Evolutionary conservation across 2,329 filamentous ascomycete genomes (phyloP).

Genomic region (Talaromyces sp.): DNA sequence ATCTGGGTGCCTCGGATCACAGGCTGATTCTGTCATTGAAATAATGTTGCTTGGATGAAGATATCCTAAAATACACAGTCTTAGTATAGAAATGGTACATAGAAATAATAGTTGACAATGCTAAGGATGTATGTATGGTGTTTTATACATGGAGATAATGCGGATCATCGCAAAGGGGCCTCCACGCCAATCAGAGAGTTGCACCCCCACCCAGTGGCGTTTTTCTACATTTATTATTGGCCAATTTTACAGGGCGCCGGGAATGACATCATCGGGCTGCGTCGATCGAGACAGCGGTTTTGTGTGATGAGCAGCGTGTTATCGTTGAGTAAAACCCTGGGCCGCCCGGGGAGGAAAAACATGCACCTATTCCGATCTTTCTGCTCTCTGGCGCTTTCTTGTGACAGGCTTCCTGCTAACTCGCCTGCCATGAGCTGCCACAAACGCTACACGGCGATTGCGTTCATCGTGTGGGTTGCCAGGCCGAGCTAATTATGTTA

Average conservation of each 20-base stretch:
- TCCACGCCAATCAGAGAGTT: too few relatives aligned
- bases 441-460: neutral
- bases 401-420: neutral
- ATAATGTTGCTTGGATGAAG: too few relatives aligned
- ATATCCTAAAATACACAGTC: too few relatives aligned
- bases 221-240: neutral
- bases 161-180: too few relatives aligned
- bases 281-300: neutral
- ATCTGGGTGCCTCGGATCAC: too few relatives aligned
- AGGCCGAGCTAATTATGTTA: neutral
- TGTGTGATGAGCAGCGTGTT: neutral
- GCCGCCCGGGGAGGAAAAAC: neutral
- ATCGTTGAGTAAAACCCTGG: neutral
- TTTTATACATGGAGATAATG: too few relatives aligned
- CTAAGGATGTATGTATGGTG: too few relatives aligned
- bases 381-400: neutral
- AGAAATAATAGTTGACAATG: too few relatives aligned
- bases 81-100: too few relatives aligned
- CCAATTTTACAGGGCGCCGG: neutral
- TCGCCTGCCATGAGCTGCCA: neutral
- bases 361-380: neutral
- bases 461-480: neutral
- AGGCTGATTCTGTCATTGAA: too few relatives aligned
- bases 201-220: neutral
- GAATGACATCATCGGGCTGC: neutral